Evolutionary conservation across 2,329 filamentous ascomycete genomes (phyloP).

Genomic region (Beauveria caledonica): DNA sequence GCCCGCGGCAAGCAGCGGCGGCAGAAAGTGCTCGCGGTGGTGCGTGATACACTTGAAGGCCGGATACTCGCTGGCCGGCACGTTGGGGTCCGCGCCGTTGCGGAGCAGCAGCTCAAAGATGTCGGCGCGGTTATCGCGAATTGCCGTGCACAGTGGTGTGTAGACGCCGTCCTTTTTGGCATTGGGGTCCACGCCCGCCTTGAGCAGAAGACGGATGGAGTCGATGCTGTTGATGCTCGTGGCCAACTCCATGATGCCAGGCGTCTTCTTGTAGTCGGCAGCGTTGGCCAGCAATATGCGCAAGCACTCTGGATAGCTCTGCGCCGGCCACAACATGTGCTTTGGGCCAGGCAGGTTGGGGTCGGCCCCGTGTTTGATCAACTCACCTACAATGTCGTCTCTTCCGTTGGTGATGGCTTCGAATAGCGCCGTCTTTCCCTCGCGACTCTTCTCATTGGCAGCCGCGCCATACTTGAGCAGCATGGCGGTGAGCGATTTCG

Average conservation of each 20-base stretch:
- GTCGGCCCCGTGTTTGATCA: conserved; percentile 51
- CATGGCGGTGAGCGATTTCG: conserved; percentile 46
- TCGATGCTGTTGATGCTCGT: conserved; percentile 56
- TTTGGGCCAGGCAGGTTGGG: conserved; percentile 62
- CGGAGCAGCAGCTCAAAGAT: conserved; percentile 51
- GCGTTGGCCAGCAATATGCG: conserved; percentile 50
- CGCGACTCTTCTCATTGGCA: conserved; percentile 49
- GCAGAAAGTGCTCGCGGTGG: conserved; percentile 52
- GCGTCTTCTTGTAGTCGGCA: conserved; percentile 50
- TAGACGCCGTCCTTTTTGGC: conserved; percentile 57
- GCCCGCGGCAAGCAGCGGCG: conserved; percentile 51
- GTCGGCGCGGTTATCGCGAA: conserved; percentile 56
- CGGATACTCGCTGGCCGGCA: conserved; percentile 55
- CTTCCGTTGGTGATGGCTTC: conserved; percentile 50
- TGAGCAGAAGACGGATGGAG: conserved; percentile 47
- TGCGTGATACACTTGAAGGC: conserved; percentile 62
- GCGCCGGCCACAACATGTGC: conserved; percentile 59
- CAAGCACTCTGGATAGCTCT: conserved; percentile 49
- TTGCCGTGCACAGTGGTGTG: conserved; percentile 59
- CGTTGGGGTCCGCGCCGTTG: conserved; percentile 54
- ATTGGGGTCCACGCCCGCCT: conserved; percentile 53
- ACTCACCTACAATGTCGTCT: conserved; percentile 44
- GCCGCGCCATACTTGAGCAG: conserved; percentile 53
- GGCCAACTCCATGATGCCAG: conserved; percentile 57
- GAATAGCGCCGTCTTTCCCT: conserved; percentile 57